These are phyloP conservation scores for Moesziomyces globuligerus DNA, from an alignment of 1,284 basidiomycete genomes.

Conservation along the genomic window DNA sequence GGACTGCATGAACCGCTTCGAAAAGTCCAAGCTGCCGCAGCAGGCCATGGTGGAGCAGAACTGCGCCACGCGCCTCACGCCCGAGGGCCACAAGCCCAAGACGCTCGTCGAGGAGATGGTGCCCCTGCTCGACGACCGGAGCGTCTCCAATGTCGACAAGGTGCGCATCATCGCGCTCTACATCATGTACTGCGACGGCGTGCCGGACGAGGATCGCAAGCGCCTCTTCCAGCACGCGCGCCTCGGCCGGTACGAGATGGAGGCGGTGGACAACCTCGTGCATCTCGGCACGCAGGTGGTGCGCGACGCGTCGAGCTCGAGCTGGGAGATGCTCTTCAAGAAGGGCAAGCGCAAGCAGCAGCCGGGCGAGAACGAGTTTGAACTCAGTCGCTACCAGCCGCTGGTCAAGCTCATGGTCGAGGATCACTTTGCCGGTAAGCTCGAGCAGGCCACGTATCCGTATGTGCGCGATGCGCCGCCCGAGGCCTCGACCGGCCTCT, in stretches of 20 bases:
- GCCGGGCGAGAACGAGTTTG: slow-evolving; percentile 85
- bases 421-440: slow-evolving; percentile 82
- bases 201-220: slow-evolving; percentile 94
- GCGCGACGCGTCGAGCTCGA: slow-evolving; percentile 70
- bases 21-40: slow-evolving; percentile 83
- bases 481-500: slow-evolving; percentile 53
- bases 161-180: slow-evolving; percentile 96
- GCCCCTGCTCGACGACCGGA: slow-evolving; percentile 85
- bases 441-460: slow-evolving; percentile 85
- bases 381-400: slow-evolving; percentile 93
- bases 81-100: slow-evolving; percentile 61
- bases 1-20: slow-evolving; percentile 93
- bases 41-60: slow-evolving; percentile 90
- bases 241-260: slow-evolving; percentile 87
- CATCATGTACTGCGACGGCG: slow-evolving; percentile 93
- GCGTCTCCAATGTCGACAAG: slow-evolving; percentile 79
- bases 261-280: slow-evolving; percentile 87
- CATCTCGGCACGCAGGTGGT: slow-evolving; percentile 85
- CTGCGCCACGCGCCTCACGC: slow-evolving; percentile 62
- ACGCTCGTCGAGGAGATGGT: slow-evolving; percentile 96
- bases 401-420: slow-evolving; percentile 84
- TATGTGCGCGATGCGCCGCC: slow-evolving; percentile 88
- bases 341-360: slow-evolving; percentile 78
- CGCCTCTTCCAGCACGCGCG: slow-evolving; percentile 96
- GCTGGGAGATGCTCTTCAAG: slow-evolving; percentile 68